Percentiles rank a stretch among this genome's conserved stretches.
phyloP scores from a whole-genome alignment of 176 grass and related monocot genomes.

The Aegilops speltoides region DNA sequence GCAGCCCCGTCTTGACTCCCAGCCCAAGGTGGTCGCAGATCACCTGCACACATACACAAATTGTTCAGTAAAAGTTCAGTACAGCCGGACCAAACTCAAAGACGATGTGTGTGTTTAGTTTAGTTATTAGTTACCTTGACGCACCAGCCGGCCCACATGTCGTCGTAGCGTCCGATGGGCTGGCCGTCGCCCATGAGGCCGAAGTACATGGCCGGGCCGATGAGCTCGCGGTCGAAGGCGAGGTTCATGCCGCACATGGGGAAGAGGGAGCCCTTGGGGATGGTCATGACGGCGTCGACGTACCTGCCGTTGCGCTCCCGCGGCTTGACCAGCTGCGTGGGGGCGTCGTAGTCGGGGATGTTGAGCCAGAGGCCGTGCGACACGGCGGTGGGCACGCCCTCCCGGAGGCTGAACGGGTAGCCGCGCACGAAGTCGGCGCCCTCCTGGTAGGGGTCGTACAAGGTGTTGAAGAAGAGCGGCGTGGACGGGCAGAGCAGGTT shows the following conservation, averaged over 20 bases:
- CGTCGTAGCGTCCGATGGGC: slow-evolving; percentile 74
- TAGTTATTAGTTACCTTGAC: slow-evolving; percentile 38
- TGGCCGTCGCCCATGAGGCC: slow-evolving; percentile 73
- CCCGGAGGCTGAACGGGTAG: slow-evolving; percentile 72
- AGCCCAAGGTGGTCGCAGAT: slow-evolving; percentile 61
- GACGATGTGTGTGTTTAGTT: background rate
- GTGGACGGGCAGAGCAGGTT: slow-evolving; percentile 67
- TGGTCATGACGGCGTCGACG: slow-evolving; percentile 66
- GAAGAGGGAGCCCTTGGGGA: slow-evolving; percentile 67
- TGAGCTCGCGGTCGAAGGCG: slow-evolving; percentile 66
- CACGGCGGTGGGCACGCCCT: slow-evolving; percentile 45
- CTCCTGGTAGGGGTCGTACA: slow-evolving; percentile 50
- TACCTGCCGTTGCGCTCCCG: slow-evolving; percentile 62
- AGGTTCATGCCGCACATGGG: slow-evolving; percentile 77
- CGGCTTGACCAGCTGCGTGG: slow-evolving; percentile 76
- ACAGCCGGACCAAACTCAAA: background rate
- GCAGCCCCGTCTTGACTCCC: slow-evolving; percentile 60
- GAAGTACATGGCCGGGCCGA: slow-evolving; percentile 75
- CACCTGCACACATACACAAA: slow-evolving; percentile 9
- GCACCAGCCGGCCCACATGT: slow-evolving; percentile 77
- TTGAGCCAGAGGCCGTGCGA: slow-evolving; percentile 64
- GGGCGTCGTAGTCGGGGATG: slow-evolving; percentile 68
- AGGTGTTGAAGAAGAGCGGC: slow-evolving; percentile 73
- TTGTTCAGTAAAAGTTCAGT: background rate
- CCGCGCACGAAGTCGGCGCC: slow-evolving; percentile 72